phyloP scores from a whole-genome alignment of 768 basidiomycete genomes.

The Podaxis sp. region DNA sequence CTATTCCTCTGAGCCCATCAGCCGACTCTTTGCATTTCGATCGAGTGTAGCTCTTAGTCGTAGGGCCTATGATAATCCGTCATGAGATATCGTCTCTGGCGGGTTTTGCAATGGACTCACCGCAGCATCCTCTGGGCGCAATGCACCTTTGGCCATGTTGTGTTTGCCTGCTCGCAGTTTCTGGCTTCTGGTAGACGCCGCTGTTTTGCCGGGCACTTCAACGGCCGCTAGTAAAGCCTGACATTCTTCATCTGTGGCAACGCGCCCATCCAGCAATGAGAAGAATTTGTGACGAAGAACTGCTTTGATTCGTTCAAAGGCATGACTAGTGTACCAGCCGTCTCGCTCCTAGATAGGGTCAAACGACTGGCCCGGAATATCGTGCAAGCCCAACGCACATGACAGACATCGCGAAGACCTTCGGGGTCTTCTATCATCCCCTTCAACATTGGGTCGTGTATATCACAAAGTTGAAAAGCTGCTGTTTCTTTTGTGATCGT shows the following conservation, averaged over 20 bases:
- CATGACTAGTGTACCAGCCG: slow-evolving; percentile 83
- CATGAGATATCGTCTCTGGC: neutral
- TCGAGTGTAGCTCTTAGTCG: slow-evolving; percentile 68
- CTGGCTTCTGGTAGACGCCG: slow-evolving; percentile 41
- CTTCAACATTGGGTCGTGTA: slow-evolving; percentile 80
- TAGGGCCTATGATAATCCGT: slow-evolving; percentile 48
- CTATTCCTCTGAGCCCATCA: slow-evolving; percentile 6
- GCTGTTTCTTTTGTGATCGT: slow-evolving; percentile 81
- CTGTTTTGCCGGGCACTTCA: slow-evolving; percentile 38
- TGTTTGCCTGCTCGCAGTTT: slow-evolving; percentile 69
- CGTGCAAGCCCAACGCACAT: slow-evolving; percentile 50
- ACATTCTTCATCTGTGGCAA: slow-evolving; percentile 74
- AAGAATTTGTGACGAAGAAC: slow-evolving; percentile 87
- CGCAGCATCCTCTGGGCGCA: slow-evolving; percentile 80
- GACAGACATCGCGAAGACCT: slow-evolving; percentile 66
- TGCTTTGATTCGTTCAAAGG: slow-evolving; percentile 80
- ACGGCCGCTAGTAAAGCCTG: slow-evolving; percentile 51
- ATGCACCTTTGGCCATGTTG: slow-evolving; percentile 86
- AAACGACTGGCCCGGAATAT: neutral
- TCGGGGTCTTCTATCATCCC: slow-evolving; percentile 75
- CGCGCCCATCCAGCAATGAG: slow-evolving; percentile 67
- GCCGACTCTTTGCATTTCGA: slow-evolving; percentile 38
- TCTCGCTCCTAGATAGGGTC: slow-evolving; percentile 59
- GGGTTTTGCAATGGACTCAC: slow-evolving; percentile 38
- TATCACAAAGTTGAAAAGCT: slow-evolving; percentile 93